Base-by-base conservation (phyloP, 768 basidiomycete genomes). In the Naganishia vishniacii region DNA sequence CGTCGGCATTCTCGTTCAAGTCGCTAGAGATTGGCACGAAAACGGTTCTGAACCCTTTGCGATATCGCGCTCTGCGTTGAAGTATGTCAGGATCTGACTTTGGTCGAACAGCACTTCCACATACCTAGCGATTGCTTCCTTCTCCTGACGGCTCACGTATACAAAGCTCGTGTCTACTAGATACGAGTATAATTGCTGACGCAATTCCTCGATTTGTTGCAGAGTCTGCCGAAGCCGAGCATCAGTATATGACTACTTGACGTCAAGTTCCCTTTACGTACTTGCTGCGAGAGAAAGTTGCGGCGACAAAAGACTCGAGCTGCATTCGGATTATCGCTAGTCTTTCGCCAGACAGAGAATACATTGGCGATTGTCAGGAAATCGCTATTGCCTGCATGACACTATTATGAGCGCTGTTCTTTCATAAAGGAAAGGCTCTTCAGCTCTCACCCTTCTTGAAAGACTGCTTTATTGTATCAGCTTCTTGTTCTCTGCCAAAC, bases 201-300 rank as follows among this genome's bases (percentile, higher is more conserved):
- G 85, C 37, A 97, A 82, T 72, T 97, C 94, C 75, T 98, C 94
- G 31, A 99, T 94, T 77, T 95, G 91, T 78, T 91, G 86, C 53
- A 99, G 80, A 73, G 91, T 97, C 86, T 91, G 73, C 70, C 9
- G 7, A 9, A 15, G 15, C 9, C 23, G 23, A 40, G 8, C 12
- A 4, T 40, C 32, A 26, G n/a, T 4, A 18, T 46, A 48, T 9
- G 29, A 15, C 3, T 29, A 5, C 4, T 6, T 11, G 16, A 3
- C 25, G 48, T 13, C 1, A 23, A 16, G 9, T 8, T 40, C 13
- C 13, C 42, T 44, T 12, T 7, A 66, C 76, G 47, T 73, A 86
- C 86, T 80, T 91, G 90, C 69, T 91, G 85, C 67, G 88, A 91
- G 37, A 94, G 80, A 69, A 84, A 93, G 72, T 88, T 88, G 48